Percentiles rank a stretch among this genome's conserved stretches.
Evolutionary conservation across 352 stramenopile species (phyloP).

Genomic region (Lagenidium sp.): DNA sequence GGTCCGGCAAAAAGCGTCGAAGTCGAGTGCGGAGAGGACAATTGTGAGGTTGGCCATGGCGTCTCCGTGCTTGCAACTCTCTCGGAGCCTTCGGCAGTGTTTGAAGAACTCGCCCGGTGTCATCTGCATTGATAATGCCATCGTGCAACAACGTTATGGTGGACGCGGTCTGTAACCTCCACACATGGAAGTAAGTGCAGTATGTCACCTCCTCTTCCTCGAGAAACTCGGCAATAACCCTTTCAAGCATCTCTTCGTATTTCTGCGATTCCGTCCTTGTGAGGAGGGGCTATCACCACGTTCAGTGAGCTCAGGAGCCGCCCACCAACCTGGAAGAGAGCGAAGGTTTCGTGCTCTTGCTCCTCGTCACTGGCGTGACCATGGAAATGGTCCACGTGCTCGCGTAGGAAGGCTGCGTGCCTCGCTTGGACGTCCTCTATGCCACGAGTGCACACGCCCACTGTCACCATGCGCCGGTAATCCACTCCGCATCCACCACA

Average conservation of each 20-base stretch:
- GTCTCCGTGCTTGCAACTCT: conserved; percentile 19
- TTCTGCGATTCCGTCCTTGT: conserved; percentile 12
- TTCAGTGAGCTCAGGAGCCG: neutral
- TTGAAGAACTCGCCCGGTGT: conserved; percentile 32
- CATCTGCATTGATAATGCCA: conserved; percentile 12
- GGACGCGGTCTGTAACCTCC: neutral
- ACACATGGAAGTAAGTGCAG: neutral
- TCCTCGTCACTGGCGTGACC: conserved; percentile 24
- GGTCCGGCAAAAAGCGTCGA: conserved; percentile 38
- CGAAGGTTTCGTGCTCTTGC: conserved; percentile 24
- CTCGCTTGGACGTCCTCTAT: conserved; percentile 7
- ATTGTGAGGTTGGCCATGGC: conserved; percentile 29
- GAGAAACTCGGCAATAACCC: conserved; percentile 29
- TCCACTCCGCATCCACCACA: neutral
- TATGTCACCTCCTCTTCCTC: conserved; percentile 20
- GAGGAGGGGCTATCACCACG: neutral
- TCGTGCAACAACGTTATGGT: neutral
- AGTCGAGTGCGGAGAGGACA: conserved; percentile 44
- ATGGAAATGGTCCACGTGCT: conserved; percentile 23
- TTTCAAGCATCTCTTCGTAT: conserved; percentile 47
- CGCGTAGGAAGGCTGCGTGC: conserved; percentile 5
- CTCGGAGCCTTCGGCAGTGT: conserved; percentile 30
- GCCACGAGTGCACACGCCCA: too few relatives aligned
- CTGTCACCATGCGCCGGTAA: too few relatives aligned
- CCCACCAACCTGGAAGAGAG: conserved; percentile 28